Conservation (phyloP, 2,329 filamentous ascomycete species). For the Pezizomycotina sp. region DNA sequence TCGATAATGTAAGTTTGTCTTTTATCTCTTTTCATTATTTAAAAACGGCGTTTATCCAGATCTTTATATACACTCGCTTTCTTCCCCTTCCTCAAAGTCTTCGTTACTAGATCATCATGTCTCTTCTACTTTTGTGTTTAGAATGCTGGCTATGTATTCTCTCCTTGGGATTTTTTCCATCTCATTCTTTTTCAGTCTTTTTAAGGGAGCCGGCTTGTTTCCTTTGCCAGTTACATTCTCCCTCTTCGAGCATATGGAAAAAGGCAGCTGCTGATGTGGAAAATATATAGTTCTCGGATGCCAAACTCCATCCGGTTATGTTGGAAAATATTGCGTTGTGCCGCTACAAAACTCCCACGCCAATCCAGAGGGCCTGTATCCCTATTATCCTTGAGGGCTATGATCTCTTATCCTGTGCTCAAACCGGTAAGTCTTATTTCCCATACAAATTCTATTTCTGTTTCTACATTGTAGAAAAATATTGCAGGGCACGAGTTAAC, state of each 20-base stretch:
- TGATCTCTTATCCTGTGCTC: slow-evolving; percentile 77
- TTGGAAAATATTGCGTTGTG: slow-evolving; percentile 55
- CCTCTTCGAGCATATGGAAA: too few species aligned
- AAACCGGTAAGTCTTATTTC: slow-evolving; percentile 55
- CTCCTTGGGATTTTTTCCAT: too few species aligned
- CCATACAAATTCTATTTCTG: neutral
- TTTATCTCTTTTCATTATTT: neutral
- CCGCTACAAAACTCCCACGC: slow-evolving; percentile 54
- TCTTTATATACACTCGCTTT: too few species aligned
- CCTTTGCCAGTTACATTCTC: too few species aligned
- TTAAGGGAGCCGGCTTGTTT: too few species aligned
- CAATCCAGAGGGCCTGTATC: slow-evolving; percentile 72
- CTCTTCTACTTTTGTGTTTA: too few species aligned
- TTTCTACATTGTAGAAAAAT: slow-evolving; percentile 8
- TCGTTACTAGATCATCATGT: too few species aligned
- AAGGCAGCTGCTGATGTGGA: too few species aligned
- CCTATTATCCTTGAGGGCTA: slow-evolving; percentile 60
- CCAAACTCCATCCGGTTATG: slow-evolving; percentile 60
- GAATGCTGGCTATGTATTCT: too few species aligned
- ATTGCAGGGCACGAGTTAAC: neutral
- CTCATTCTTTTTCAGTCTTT: too few species aligned
- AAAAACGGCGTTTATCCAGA: too few species aligned
- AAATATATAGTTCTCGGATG: neutral
- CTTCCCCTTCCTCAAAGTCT: too few species aligned
- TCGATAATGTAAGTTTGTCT: slow-evolving; percentile 34